These are phyloP conservation scores for Geotrichum candidum DNA, from an alignment of 1,139 yeast species.

Conservation along the genomic window DNA sequence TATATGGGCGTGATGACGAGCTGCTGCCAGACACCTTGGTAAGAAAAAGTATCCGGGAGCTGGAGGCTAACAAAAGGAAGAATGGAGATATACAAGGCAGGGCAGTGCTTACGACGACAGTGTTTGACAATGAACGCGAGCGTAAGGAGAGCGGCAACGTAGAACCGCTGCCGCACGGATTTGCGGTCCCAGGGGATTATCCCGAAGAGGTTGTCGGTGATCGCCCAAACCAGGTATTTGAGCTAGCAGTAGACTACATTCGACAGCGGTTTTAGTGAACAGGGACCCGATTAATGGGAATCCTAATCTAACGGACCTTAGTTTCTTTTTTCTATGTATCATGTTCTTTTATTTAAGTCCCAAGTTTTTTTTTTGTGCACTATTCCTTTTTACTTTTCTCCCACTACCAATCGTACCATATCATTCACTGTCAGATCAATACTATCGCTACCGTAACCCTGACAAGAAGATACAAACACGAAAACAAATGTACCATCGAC, in stretches of 20 bases:
- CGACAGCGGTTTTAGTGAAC: background rate
- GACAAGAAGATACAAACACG: background rate
- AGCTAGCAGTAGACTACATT: slow-evolving; percentile 25
- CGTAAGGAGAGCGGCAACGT: slow-evolving; percentile 16
- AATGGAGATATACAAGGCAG: slow-evolving; percentile 10
- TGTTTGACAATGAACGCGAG: slow-evolving; percentile 21
- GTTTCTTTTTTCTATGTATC: background rate
- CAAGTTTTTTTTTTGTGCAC: background rate
- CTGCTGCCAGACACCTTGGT: slow-evolving; percentile 28
- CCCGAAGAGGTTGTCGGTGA: slow-evolving; percentile 33
- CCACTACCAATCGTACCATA: background rate
- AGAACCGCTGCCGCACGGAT: slow-evolving; percentile 38
- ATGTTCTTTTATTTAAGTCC: background rate
- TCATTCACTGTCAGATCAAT: background rate
- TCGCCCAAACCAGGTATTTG: slow-evolving; percentile 26
- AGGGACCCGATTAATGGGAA: background rate
- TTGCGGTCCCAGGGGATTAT: slow-evolving; percentile 40
- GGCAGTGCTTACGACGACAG: slow-evolving; percentile 25
- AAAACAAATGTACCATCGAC: background rate
- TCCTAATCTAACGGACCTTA: background rate
- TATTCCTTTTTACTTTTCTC: background rate
- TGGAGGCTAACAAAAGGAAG: slow-evolving; percentile 21
- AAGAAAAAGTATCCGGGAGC: slow-evolving; percentile 23
- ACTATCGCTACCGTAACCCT: background rate
- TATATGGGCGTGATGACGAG: slow-evolving; percentile 32